Evolutionary conservation across 768 basidiomycete genomes (phyloP), one percentile per base, ranked within the genome.

Genomic region (Leccinum aurantiacum): DNA sequence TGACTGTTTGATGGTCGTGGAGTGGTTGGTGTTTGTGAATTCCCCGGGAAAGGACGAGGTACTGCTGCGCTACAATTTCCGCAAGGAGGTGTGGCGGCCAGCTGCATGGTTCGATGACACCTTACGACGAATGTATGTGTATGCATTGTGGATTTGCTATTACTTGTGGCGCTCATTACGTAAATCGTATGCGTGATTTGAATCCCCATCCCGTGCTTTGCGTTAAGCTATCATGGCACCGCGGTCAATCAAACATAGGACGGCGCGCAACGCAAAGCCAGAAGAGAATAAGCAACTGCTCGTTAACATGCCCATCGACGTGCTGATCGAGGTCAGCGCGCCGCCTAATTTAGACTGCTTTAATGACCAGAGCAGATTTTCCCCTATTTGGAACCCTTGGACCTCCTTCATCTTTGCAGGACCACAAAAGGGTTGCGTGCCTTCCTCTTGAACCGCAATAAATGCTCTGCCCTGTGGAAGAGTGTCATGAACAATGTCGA

Each of bases 351-450:
- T 13, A 50, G 8, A 22, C 2, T 37, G n/a, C 27, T 27, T 8
- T 35, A 49, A 63, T 37, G 22, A 54, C 15, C 19, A 19, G 19
- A 10, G 6, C 13, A 64, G 63, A 52, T 33, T 11, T 33, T 33
- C 31, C 31, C 31, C 31, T 33, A 33, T 33, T 57, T 75, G 15
- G 66, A 71, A 10, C 75, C 77, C 1, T 35, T 70, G 6, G 73
- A 77, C 55, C 58, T 77, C 7, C 68, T 33, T 77, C 60, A 72
- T 27, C 67, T 78, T 4, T 47, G 71, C 17, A 67, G 74, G 35
- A 67, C 67, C 19, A 69, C 66, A 9, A 75, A 76, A 25, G 65
- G 59, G 6, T 65, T 77, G 11, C 68, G 74, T 17, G 35, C 11
- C 31, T 11, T 33, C 31, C 31, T 33, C 3, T 62, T 73, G 35